phyloP scores from a whole-genome alignment of 164 flowering plant genomes.

The Vitis rupestris region DNA sequence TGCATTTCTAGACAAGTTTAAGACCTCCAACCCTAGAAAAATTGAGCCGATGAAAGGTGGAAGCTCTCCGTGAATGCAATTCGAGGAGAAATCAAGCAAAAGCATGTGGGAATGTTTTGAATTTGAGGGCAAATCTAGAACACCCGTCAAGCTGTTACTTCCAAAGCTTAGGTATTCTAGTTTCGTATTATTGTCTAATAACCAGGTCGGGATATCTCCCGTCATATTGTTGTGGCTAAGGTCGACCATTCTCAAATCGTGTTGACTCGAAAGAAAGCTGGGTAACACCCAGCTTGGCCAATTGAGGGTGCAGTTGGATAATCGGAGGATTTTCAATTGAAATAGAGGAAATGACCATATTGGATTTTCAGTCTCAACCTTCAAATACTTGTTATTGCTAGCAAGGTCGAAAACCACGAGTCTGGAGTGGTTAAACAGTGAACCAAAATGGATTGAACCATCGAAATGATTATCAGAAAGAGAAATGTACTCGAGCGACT shows the following conservation, averaged over 20 bases:
- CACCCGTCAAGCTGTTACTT: constrained; percentile 4
- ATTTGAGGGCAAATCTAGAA: constrained; percentile 6
- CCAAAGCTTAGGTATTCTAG: not conserved
- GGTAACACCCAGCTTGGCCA: not conserved
- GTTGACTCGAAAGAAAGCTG: constrained; percentile 11
- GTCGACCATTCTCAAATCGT: constrained; percentile 7
- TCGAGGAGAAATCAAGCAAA: constrained; percentile 4
- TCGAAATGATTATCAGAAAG: constrained; percentile 2
- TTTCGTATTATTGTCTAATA: constrained; percentile 17
- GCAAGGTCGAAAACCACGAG: not conserved
- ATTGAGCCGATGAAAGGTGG: not conserved
- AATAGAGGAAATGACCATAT: too few species aligned
- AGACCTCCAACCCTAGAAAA: not conserved
- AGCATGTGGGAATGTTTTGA: not conserved
- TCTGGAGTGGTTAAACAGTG: constrained; percentile 6
- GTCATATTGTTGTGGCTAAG: not conserved
- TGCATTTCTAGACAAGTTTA: constrained; percentile 1
- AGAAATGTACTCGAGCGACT: not conserved
- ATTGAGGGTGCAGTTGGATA: too few species aligned
- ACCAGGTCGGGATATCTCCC: constrained; percentile 19
- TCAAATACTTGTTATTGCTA: not conserved
- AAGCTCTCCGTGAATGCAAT: constrained; percentile 4
- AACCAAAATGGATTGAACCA: not conserved
- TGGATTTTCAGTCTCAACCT: too few species aligned
- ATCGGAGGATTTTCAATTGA: too few species aligned